Evolutionary conservation across 225 moss, liverwort and hornwort species (phyloP).

Genomic region (Marchantia paleacea): DNA sequence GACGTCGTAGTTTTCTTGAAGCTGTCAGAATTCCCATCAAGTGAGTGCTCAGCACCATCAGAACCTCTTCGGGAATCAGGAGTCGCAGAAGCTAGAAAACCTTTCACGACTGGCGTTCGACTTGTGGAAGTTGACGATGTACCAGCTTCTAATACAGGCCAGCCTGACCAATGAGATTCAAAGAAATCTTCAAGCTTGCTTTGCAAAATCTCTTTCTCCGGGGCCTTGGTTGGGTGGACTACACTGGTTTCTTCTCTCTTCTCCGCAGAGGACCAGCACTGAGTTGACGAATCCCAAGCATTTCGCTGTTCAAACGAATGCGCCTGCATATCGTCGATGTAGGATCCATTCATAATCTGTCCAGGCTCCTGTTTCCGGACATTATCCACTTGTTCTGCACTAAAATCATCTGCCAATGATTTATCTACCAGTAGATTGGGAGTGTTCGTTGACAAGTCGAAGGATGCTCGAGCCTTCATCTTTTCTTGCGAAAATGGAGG

Average conservation of each 20-base stretch:
- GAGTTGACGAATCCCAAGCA: neutral
- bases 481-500: neutral
- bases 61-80: neutral
- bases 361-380: conserved; percentile 1
- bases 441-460: neutral
- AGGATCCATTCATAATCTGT: neutral
- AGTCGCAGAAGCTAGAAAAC: neutral
- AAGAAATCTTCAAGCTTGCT: conserved; percentile 47
- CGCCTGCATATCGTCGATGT: neutral
- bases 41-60: neutral
- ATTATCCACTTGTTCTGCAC: neutral
- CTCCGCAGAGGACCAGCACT: neutral
- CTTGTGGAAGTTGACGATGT: conserved; percentile 11
- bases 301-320: neutral
- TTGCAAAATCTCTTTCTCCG: neutral
- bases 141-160: conserved; percentile 54
- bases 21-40: conserved; percentile 1
- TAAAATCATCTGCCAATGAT: neutral
- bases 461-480: neutral
- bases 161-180: conserved; percentile 57
- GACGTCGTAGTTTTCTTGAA: neutral
- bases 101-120: conserved; percentile 31
- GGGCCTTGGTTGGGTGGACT: neutral
- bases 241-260: neutral
- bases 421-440: neutral